Evolutionary conservation across 2,329 filamentous ascomycete species (phyloP), one percentile per base, ranked within the genome.

Genomic region (Aciculosporium take): DNA sequence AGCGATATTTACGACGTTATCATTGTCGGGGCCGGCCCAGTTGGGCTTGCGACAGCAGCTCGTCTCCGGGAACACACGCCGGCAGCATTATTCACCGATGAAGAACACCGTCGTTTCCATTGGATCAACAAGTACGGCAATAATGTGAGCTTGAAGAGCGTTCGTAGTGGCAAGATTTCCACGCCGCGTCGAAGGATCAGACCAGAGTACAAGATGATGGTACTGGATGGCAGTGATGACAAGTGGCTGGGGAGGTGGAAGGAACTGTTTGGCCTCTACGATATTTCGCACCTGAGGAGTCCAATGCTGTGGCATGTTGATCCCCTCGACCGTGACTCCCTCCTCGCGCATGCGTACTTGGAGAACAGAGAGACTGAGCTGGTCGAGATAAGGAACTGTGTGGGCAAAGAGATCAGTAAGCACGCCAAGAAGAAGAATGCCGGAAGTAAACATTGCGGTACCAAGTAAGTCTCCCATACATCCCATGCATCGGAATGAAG

Each of bases 251-350:
- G 69, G 8, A 68, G 75, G 31, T 89, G 84, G 84, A 74, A 82
- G 34, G 63, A 67, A 12, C 68, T 81, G 3, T 89, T 89, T 59
- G 64, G 68, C 25, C 72, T 71, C 3, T 74, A 85, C 34, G 71
- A 78, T 37, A 89, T 89, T 36, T 67, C 71, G 1, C 75, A 87
- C 51, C 63, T 91, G 30, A 70, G 84, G 13, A 87, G 81, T 49
- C 84, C 82, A 0, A 83, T 89, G 79, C 82, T 88, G 52, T 89
- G 86, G 63, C 84, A 91, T 53, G 68, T 84, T 12, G 83, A 89
- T 52, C 84, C 84, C 0, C 67, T 72, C 1, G 83, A 89, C 56
- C 68, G 82, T 2, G 84, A 89, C 60, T 79, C 79, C 0, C 61
- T 89, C 50, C 61, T 88, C 18, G 79, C 76, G 1, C 83, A 79